Conservation (phyloP, 768 basidiomycete species). For the Termitomyces sp. region DNA sequence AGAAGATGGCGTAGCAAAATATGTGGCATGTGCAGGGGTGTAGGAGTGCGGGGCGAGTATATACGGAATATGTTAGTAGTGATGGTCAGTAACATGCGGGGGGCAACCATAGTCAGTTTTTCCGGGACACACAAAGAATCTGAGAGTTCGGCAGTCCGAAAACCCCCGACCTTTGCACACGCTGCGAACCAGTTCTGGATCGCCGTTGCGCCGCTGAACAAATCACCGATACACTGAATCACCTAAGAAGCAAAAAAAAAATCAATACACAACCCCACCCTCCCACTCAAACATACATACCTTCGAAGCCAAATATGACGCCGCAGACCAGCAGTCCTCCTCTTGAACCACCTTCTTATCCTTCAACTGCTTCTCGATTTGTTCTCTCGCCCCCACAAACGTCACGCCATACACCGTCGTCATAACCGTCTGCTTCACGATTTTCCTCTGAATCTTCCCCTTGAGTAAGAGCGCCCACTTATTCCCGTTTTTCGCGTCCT, state of each 20-base stretch:
- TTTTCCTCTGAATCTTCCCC: constrained; percentile 84
- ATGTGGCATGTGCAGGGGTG: too few relatives aligned
- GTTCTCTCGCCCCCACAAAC: constrained; percentile 88
- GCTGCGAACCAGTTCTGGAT: constrained; percentile 91
- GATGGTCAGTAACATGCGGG: neutral
- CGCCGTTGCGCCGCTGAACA: constrained; percentile 86
- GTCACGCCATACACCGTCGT: constrained; percentile 99
- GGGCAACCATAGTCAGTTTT: neutral
- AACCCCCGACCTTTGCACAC: constrained; percentile 53
- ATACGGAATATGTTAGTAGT: too few relatives aligned
- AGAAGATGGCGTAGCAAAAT: too few relatives aligned
- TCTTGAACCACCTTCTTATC: constrained; percentile 66
- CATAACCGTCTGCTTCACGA: constrained; percentile 99
- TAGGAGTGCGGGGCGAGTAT: too few relatives aligned
- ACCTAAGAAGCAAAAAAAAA: constrained; percentile 31
- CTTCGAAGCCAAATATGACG: constrained; percentile 77
- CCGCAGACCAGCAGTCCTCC: constrained; percentile 68
- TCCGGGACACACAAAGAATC: neutral
- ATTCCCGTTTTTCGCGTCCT: constrained; percentile 48
- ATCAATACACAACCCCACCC: neutral
- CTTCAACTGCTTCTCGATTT: constrained; percentile 85
- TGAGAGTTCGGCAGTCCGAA: too few relatives aligned
- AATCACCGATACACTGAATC: constrained; percentile 79
- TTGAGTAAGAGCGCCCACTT: constrained; percentile 53
- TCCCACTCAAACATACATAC: constrained; percentile 26